These are phyloP conservation scores for Aegilops sharonensis DNA, from an alignment of 176 grass and related monocot species.

Conservation along the genomic window DNA sequence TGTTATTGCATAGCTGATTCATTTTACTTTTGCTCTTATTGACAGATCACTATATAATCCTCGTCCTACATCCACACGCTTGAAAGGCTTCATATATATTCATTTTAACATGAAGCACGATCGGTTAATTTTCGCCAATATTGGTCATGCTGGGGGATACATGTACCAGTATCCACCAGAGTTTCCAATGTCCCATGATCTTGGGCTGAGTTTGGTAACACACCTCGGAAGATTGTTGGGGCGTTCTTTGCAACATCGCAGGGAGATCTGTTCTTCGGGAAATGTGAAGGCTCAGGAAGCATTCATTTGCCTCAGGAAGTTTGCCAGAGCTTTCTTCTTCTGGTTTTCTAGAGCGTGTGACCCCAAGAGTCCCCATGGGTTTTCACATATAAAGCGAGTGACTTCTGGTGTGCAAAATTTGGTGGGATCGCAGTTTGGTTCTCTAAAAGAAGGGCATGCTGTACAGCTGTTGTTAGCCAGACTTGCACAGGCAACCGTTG, in stretches of 20 bases:
- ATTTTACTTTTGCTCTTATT: slow-evolving; percentile 4
- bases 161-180: slow-evolving; percentile 57
- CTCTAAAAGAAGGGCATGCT: slow-evolving; percentile 49
- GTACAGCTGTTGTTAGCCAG: slow-evolving; percentile 54
- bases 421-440: slow-evolving; percentile 48
- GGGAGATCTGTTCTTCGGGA: slow-evolving; percentile 61
- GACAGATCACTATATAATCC: slow-evolving; percentile 32
- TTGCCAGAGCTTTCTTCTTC: slow-evolving; percentile 65
- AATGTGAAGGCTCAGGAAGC: slow-evolving; percentile 55
- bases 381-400: slow-evolving; percentile 48
- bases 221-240: slow-evolving; percentile 57
- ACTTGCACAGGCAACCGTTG: slow-evolving; percentile 53
- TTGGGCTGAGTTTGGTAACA: slow-evolving; percentile 53
- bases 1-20: slow-evolving; percentile 3
- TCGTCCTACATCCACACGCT: slow-evolving; percentile 27
- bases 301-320: slow-evolving; percentile 63
- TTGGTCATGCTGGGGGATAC: slow-evolving; percentile 48
- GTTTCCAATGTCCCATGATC: slow-evolving; percentile 53
- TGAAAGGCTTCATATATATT: slow-evolving; percentile 13
- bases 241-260: slow-evolving; percentile 50
- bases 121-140: slow-evolving; percentile 44
- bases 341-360: slow-evolving; percentile 56
- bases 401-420: slow-evolving; percentile 56
- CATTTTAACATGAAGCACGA: slow-evolving; percentile 55
- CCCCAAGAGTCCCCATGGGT: slow-evolving; percentile 51